Evolutionary conservation across 2,329 filamentous ascomycete species (phyloP).

Genomic region (Ceratocystis huliohia): DNA sequence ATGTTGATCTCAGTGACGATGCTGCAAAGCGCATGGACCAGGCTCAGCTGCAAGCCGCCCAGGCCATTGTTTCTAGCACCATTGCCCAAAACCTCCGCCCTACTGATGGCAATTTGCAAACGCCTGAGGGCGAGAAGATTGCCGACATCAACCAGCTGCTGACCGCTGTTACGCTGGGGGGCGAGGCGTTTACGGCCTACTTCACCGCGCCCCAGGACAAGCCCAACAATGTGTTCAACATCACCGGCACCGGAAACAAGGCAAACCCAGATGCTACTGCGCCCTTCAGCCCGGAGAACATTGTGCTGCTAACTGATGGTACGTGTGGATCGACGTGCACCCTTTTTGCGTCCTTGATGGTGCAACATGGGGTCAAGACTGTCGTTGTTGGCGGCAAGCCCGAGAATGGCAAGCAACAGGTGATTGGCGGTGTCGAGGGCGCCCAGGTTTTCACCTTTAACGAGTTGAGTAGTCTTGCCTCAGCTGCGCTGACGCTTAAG

Average conservation of each 20-base stretch:
- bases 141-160: slow-evolving; percentile 27
- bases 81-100: slow-evolving; percentile 35
- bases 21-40: slow-evolving; percentile 27
- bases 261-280: slow-evolving; percentile 32
- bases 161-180: slow-evolving; percentile 29
- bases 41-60: slow-evolving; percentile 32
- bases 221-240: slow-evolving; percentile 29
- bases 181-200: slow-evolving; percentile 38
- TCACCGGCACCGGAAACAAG: slow-evolving; percentile 33
- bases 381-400: slow-evolving; percentile 51
- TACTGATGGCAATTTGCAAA: slow-evolving; percentile 34
- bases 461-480: slow-evolving; percentile 26
- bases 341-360: slow-evolving; percentile 35
- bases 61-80: slow-evolving; percentile 35
- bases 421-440: slow-evolving; percentile 48
- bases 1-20: slow-evolving; percentile 23
- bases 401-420: slow-evolving; percentile 42
- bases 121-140: slow-evolving; percentile 29
- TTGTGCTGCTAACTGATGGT: slow-evolving; percentile 24
- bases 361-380: slow-evolving; percentile 25
- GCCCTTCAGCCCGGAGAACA: slow-evolving; percentile 20
- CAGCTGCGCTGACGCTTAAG: slow-evolving; percentile 24
- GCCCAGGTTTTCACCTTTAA: slow-evolving; percentile 22
- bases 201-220: slow-evolving; percentile 32
- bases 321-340: slow-evolving; percentile 24